Evolutionary conservation across 192 early-diverging fungal species (phyloP).

Genomic region (Cetraspora pellucida): DNA sequence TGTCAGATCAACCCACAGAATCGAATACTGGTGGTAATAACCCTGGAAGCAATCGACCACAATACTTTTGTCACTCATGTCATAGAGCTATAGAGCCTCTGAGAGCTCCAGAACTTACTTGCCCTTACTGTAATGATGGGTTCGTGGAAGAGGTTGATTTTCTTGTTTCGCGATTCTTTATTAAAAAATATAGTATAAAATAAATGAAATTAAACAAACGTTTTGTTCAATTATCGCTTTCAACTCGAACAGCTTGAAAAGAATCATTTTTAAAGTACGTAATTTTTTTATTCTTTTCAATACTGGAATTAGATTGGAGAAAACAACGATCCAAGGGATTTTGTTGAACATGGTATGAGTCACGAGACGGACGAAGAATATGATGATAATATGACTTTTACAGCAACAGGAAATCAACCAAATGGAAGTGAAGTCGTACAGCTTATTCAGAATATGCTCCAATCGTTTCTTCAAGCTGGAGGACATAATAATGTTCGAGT

Average conservation of each 20-base stretch:
- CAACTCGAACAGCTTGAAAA: slow-evolving; percentile 11
- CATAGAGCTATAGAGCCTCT: slow-evolving; percentile 44
- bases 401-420: neutral
- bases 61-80: slow-evolving; percentile 34
- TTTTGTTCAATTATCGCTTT: slow-evolving; percentile 19
- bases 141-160: slow-evolving; percentile 81
- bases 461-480: neutral
- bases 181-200: too few relatives aligned
- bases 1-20: neutral
- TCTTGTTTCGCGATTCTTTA: slow-evolving; percentile 25
- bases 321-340: slow-evolving; percentile 49
- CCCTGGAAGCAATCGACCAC: neutral
- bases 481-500: slow-evolving; percentile 31
- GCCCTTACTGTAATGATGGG: slow-evolving; percentile 71
- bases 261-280: neutral
- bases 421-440: slow-evolving; percentile 23
- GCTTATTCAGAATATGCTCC: slow-evolving; percentile 1
- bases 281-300: neutral
- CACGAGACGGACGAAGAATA: slow-evolving; percentile 29
- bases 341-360: slow-evolving; percentile 21
- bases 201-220: neutral
- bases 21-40: neutral
- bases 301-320: slow-evolving; percentile 42
- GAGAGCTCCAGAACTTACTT: slow-evolving; percentile 79
- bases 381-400: neutral